Evolutionary conservation across 148 eudicot genomes (phyloP), one percentile per base, ranked within the genome.

Genomic region (Talinum fruticosum): DNA sequence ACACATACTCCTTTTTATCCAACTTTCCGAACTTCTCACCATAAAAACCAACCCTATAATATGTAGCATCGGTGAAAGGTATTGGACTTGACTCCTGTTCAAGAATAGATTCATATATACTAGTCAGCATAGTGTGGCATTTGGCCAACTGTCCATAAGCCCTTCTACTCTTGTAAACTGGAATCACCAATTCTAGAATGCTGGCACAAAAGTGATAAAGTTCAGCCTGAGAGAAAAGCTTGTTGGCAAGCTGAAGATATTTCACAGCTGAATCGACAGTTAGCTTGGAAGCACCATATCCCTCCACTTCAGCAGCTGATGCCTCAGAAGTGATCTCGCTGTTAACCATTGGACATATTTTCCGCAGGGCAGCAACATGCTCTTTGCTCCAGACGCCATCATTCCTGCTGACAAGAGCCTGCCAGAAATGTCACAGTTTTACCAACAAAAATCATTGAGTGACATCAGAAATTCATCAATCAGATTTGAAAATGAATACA

Each of bases 51-150:
- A 96, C 99, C 82, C 99, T 88, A 83, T 96, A 96, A 76, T 96
- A 96, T 76, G 99, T 96, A 54, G 99, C 99, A 82, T 96, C 99
- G 38, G 89, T 91, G 78, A 93, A 96, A 71, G 97, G 99, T 75
- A 96, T 96, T 30, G 99, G 99, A 86, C 99, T 96, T 33, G 97
- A 90, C 86, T 96, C 99, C 81, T 96, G 99, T 85, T 96, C 99
- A 81, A 96, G 92, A 69, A 96, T 93, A 30, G 99, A 93, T 84
- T 96, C 99, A 69, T 96, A 96, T 61, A 93, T 91, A 82, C 88
- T 91, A 49, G 99, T 93, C 68, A 96, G 86, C 97, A 88, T 89
- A n/a, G 98, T 93, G 81, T 96, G 99, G 84, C 91, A 90, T 88
- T 96, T 96, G 70, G 99, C 98, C 38, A 96, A 89, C 84, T 96